Base-by-base conservation (phyloP, 805 yeast species). In the Hanseniaspora lachancei region DNA sequence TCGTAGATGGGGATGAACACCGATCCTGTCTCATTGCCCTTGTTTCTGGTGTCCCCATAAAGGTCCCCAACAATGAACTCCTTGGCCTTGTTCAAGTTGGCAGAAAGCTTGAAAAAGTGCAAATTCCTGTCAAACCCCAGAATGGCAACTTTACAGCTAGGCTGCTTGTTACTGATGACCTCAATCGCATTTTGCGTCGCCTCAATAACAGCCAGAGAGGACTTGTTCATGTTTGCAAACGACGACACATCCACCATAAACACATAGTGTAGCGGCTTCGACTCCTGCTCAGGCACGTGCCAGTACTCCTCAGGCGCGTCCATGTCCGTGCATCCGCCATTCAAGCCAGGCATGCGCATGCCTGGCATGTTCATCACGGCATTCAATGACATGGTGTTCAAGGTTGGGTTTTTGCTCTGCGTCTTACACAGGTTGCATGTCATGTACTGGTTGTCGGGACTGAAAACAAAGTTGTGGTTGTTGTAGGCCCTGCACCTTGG, bases 401-500 rank as follows among this genome's bases (percentile, higher is more conserved):
- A 12, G 10, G 67, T 66, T 0, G 95, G 86, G 16, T 84, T 79
- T 5, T 74, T 71, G 63, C 83, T 84, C 54, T 87, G 77, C 61
- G 84, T 85, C 59, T 80, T 81, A 70, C 98, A 93, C 63, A 93
- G 77, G 68, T 91, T 91, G 73, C 98, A 93, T 13, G 79, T 74
- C 68, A 87, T 85, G 57, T 70, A 72, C 44, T 81, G 77, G 29
- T 82, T 81, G 55, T 75, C 76, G 6, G 79, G 74, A 12, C 50
- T 48, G 54, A 75, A 71, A 60, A 79, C 81, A 81, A 86, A 84
- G 20, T 81, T 78, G 3, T 97, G 95, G 66, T 91, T 93, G 59
- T 89, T 75, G 67, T 89, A 93, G 1, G 96, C 79, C 56, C 96
- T 79, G 70, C 99, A 93, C 59, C 97, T 82, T 61, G 80, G 78